phyloP scores from a whole-genome alignment of 2,329 filamentous ascomycete genomes.

The Lecanicillium sp. region DNA sequence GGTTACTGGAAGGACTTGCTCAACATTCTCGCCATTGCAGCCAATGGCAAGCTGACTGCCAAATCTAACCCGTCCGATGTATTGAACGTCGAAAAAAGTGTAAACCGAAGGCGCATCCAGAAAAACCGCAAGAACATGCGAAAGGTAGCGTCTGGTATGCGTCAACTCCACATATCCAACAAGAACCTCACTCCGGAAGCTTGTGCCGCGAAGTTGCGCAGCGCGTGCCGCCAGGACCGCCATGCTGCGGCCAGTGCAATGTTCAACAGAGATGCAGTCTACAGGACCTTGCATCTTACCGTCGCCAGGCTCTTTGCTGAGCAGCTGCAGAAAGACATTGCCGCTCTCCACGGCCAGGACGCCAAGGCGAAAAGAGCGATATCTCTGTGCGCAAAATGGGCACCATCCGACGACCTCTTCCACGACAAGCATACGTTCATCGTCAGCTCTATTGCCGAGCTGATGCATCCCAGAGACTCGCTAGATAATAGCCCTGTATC shows the following conservation, averaged over 20 bases:
- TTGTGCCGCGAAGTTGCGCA: not conserved
- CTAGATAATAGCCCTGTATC: constrained; percentile 9
- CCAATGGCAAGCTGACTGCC: constrained; percentile 36
- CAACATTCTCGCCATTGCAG: constrained; percentile 46
- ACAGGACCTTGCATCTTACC: constrained; percentile 43
- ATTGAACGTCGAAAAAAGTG: constrained; percentile 28
- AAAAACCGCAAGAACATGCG: no score
- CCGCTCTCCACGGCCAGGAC: constrained; percentile 29
- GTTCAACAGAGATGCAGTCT: constrained; percentile 35
- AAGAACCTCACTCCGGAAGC: not conserved
- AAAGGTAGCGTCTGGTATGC: no score
- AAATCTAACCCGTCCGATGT: constrained; percentile 30
- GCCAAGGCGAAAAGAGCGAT: constrained; percentile 33
- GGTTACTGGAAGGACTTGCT: constrained; percentile 57
- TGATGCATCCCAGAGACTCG: constrained; percentile 33
- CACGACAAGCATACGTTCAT: constrained; percentile 53
- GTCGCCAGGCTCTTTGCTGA: constrained; percentile 49
- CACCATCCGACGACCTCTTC: constrained; percentile 44
- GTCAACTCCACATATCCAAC: no score
- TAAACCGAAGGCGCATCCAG: constrained; percentile 13
- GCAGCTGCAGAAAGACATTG: constrained; percentile 41
- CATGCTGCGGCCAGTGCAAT: constrained; percentile 32
- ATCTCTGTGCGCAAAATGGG: constrained; percentile 54
- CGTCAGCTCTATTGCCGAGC: constrained; percentile 48
- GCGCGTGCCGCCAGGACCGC: constrained; percentile 28